Conservation (phyloP, 306 rosid genomes). For the Oxytropis ochrocephala region DNA sequence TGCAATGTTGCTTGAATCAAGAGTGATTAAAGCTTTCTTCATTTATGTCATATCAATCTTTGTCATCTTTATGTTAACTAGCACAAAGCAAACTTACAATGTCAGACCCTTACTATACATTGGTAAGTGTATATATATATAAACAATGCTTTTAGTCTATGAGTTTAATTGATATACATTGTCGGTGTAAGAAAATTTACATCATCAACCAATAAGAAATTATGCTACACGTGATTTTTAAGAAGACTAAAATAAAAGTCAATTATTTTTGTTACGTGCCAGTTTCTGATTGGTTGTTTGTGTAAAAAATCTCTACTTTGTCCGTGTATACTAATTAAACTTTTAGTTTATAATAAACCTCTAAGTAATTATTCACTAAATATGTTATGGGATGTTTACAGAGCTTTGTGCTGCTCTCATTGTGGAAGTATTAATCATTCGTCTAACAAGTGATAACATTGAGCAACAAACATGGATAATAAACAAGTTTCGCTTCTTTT, state of each 20-base stretch:
- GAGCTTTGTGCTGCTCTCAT: constrained; percentile 55
- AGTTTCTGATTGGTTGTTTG: too few species aligned
- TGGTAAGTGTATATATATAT: constrained; percentile 25
- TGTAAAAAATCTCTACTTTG: too few species aligned
- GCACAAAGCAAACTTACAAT: constrained; percentile 75
- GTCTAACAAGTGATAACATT: constrained; percentile 23
- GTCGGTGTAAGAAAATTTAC: too few species aligned
- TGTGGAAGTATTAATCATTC: constrained; percentile 42
- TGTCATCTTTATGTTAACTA: constrained; percentile 72
- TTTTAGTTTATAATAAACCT: background rate
- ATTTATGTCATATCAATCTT: constrained; percentile 46
- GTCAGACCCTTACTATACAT: constrained; percentile 67
- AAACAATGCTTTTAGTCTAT: too few species aligned
- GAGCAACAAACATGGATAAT: constrained; percentile 52
- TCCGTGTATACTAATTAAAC: too few species aligned
- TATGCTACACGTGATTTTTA: too few species aligned
- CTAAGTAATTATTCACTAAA: background rate
- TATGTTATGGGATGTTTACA: constrained; percentile 11
- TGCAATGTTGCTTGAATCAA: constrained; percentile 74
- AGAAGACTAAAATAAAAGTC: too few species aligned
- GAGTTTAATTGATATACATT: too few species aligned
- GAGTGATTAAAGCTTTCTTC: constrained; percentile 63
- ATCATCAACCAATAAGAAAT: too few species aligned
- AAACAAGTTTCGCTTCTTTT: constrained; percentile 34
- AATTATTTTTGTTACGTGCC: too few species aligned